Percentiles rank a stretch among this genome's conserved stretches.
These are phyloP conservation scores for Teunomyces atbi DNA, from an alignment of 805 yeast species.

Conservation along the genomic window DNA sequence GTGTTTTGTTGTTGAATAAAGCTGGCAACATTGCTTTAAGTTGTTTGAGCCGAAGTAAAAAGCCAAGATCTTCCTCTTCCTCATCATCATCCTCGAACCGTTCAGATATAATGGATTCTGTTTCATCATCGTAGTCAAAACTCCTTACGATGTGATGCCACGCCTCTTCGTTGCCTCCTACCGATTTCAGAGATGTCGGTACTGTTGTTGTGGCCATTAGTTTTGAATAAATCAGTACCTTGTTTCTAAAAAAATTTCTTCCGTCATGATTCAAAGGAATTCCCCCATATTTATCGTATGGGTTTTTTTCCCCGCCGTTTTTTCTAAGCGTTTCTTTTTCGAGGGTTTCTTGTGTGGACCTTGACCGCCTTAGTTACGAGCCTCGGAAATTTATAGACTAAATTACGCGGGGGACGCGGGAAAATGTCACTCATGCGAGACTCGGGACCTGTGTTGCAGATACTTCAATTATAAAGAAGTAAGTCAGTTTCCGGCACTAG, in stretches of 20 bases:
- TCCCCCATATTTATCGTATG: constrained; percentile 1
- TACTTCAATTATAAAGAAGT: no score
- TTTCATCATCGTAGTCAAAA: background rate
- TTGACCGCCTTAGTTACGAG: background rate
- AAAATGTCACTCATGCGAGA: background rate
- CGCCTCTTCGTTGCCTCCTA: background rate
- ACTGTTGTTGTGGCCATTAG: background rate
- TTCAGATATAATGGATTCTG: constrained; percentile 2
- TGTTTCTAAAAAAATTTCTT: background rate
- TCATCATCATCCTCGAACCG: background rate
- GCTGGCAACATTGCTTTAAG: constrained; percentile 8
- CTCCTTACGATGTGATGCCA: background rate
- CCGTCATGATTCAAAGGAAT: background rate
- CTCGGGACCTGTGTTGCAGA: no score
- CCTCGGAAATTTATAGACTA: background rate
- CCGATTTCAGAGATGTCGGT: background rate
- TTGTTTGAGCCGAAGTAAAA: background rate
- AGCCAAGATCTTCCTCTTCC: background rate
- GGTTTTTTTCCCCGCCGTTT: constrained; percentile 1
- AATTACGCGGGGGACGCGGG: background rate
- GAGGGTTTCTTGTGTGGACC: background rate
- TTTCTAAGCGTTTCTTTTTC: background rate
- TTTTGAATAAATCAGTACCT: background rate
- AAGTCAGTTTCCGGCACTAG: no score
- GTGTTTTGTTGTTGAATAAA: constrained; percentile 2